Evolutionary conservation across 306 rosid species (phyloP).

Genomic region (Arachis stenosperma): DNA sequence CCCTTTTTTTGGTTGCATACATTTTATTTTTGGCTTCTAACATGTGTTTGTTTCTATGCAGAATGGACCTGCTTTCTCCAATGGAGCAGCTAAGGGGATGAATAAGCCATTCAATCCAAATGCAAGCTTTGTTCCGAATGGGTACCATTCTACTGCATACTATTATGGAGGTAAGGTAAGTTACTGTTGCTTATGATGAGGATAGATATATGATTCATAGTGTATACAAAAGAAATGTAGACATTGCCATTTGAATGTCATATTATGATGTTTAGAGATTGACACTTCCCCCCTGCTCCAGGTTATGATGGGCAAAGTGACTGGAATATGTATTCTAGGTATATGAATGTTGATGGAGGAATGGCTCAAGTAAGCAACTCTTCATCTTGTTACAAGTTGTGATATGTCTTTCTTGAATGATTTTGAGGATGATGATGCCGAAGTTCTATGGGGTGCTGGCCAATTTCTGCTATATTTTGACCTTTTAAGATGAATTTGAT

Average conservation of each 20-base stretch:
- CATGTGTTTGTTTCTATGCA: conserved; percentile 24
- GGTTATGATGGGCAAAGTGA: conserved; percentile 50
- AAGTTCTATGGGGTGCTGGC: neutral
- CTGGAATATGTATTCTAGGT: conserved; percentile 48
- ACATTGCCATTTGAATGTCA: neutral
- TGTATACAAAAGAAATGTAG: neutral
- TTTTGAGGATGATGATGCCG: neutral
- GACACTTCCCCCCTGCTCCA: conserved; percentile 28
- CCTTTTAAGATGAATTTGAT: neutral
- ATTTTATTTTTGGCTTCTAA: neutral
- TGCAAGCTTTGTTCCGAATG: conserved; percentile 41
- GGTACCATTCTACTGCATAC: conserved; percentile 44
- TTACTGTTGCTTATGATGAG: neutral
- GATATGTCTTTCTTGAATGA: neutral
- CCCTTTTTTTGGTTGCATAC: neutral
- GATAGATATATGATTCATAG: neutral
- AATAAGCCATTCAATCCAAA: conserved; percentile 55
- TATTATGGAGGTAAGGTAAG: conserved; percentile 69
- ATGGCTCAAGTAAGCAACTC: conserved; percentile 49
- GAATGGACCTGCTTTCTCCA: conserved; percentile 43
- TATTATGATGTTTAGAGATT: too few relatives aligned
- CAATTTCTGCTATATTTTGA: conserved; percentile 15
- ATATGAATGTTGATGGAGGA: conserved; percentile 50
- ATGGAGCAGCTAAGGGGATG: conserved; percentile 35
- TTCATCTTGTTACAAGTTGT: conserved; percentile 15